Evolutionary conservation across 148 eudicot genomes (phyloP), one percentile per base, ranked within the genome.

Genomic region (Agrostemma githago): DNA sequence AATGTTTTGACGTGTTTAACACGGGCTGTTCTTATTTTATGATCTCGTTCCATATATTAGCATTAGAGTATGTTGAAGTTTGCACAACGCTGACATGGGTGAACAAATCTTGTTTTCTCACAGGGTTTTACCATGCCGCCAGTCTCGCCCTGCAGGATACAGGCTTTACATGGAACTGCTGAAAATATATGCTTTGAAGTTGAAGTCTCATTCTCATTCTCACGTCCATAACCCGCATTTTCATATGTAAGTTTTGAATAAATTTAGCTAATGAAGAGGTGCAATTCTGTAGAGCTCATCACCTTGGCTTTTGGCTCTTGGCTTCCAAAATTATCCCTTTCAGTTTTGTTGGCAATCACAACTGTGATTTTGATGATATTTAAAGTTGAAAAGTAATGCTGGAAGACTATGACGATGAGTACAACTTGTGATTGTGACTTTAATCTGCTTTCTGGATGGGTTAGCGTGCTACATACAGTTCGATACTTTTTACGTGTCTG

Each of bases 111-210:
- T 41, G 26, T 48, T 16, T 75, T 39, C 72, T 69, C 71, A 59
- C 90, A 95, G 99, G 92, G 89, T 92, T 75, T 84, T 92, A 79
- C 92, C 96, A 74, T 85, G 75, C 78, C 90, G 99, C 70, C 79
- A 73, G 82, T 83, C 88, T 44, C 80, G 82, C 63, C 97, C 97
- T 58, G 79, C 96, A 41, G 92, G 92, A 77, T 95, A 83, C 76
- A 92, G 97, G 82, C 86, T 95, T 74, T 95, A 95, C 69, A 81
- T 95, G 96, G 99, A 95, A 79, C 92, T 95, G 59, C 66, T 95
- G 54, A 92, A 84, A 72, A 79, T 82, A 72, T 83, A 95, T 72
- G 87, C 83, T 63, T 88, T 92, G 75, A 76, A 79, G 53, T 83
- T 88, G 57, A 83, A 87, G 73, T 72, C 83, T 73, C 86, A 85